These are phyloP conservation scores for Omphalea diandra DNA, from an alignment of 441 rosid species.

Conservation along the genomic window DNA sequence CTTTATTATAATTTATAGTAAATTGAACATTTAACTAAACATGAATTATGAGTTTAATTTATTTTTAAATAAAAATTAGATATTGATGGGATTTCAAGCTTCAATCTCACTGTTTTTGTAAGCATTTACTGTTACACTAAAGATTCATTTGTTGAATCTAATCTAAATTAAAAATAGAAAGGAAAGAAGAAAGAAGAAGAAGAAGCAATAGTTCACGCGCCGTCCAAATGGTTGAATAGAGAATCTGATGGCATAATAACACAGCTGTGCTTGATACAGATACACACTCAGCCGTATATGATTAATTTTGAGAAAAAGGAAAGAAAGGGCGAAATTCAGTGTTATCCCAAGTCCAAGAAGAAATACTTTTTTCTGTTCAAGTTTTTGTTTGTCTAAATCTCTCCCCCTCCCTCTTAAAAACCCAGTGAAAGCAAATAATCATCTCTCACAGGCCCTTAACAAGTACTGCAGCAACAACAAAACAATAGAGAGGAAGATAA, in stretches of 20 bases:
- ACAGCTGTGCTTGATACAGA: slow-evolving; percentile 10
- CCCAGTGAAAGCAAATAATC: slow-evolving; percentile 16
- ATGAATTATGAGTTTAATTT: too few species aligned
- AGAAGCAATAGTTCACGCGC: not conserved
- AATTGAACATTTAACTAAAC: too few species aligned
- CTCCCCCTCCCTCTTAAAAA: not conserved
- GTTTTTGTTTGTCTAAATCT: not conserved
- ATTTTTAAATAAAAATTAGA: too few species aligned
- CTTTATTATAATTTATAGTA: too few species aligned
- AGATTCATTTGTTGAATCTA: too few species aligned
- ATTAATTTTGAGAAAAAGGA: slow-evolving; percentile 15
- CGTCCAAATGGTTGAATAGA: not conserved
- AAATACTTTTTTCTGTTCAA: slow-evolving; percentile 12
- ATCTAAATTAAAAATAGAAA: too few species aligned
- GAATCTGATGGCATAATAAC: slow-evolving; percentile 8
- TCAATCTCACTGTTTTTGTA: too few species aligned
- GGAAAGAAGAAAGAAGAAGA: not conserved
- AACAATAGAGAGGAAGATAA: not conserved
- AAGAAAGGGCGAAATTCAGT: slow-evolving; percentile 18
- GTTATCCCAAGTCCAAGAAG: slow-evolving; percentile 36
- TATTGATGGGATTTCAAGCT: too few species aligned
- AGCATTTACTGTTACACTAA: too few species aligned
- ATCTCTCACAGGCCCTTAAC: not conserved
- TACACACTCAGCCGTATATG: slow-evolving; percentile 14
- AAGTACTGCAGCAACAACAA: too few species aligned